Evolutionary conservation across 2,329 filamentous ascomycete genomes (phyloP), one percentile per base, ranked within the genome.

Genomic region (Fusarium sp.): DNA sequence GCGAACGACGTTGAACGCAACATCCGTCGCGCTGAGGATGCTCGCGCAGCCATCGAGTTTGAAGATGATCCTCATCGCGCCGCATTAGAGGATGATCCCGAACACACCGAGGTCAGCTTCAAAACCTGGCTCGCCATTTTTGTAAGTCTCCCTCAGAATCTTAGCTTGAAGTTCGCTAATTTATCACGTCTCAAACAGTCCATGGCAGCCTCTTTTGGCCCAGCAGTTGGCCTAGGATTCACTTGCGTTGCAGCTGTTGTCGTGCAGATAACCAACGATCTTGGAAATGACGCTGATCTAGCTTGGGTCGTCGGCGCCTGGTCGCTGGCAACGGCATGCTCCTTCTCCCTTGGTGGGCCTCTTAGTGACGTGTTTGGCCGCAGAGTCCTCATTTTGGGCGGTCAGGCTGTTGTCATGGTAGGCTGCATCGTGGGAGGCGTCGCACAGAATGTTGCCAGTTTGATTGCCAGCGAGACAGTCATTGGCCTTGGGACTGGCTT

Each of bases 1-100:
- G 45, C 22, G 15, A 50, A 27, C 8, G 45, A 50, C 22, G 45
- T 27, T 50, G 45, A 50, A 50, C 45, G 45, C 8, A 50, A 50
- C 45, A 9, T 6, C 14, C 45, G 45, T 27, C 45, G 45, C 14
- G 45, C 45, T 2, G 45, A 50, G 0, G 7, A 50, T 17, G 45
- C 22, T 10, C 45, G 45, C 14, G 45, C 45, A 27, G 45, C 22
- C 27, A 61, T 66, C 40, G 37, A 70, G 22, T 40, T 69, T 14
- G 68, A 70, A 22, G 66, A 70, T 6, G 68, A 70, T 45, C 66
- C 68, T 30, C 68, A 70, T 12, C 68, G 62, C 3, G 68, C 68
- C 12, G 68, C 68, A 9, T 12, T 70, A 5, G 68, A 70, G 38
- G 66, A 70, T 2, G 65, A 70, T 25, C 68, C 68, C 2, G 38